Base-by-base conservation (phyloP, 1,284 basidiomycete species). In the Ceraceosorus guamensis region DNA sequence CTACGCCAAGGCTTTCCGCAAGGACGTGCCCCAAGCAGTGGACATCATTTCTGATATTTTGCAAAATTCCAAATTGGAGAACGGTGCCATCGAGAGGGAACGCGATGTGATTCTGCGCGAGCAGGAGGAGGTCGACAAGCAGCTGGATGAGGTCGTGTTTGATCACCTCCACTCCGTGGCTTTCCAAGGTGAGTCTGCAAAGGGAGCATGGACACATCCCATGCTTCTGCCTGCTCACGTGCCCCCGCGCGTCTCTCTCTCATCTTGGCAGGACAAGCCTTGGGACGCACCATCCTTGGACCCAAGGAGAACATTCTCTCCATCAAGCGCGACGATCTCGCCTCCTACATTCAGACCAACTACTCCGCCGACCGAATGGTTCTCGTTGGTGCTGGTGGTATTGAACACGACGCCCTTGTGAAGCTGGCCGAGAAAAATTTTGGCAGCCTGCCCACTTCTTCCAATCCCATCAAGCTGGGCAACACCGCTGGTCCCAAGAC, bases 341-440 rank as follows among this genome's bases (percentile, higher is more conserved):
- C 83, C 41, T 82, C 82, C 51, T 99, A 98, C 82, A 97, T 98
- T 81, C 85, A 90, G 79, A 91, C 87, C 71, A 97, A 98, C 83
- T 98, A 98, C 81, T 92, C 90, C 53, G 87, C 93, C 56, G 93
- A 99, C 82, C 89, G 91, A 66, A 97, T 98, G 91, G 91, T 95
- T 60, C 86, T 99, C 59, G 93, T 96, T 66, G 95, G 95, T 67
- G 86, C 92, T 56, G 95, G 95, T 64, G 93, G 91, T 66, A 86
- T 98, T 69, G 86, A 91, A 73, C 93, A 98, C 80, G 81, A 83
- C 35, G 86, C 89, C 70, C 87, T 99, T 66, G 91, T 96, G 78
- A 87, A 91, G 78, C 86, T 96, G 57, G 95, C 93, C 54, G 85
- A 91, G 79, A 86, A 91, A 79, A 86, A 97, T 81, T 97, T 99